A percentile compares a stretch with the other conserved stretches of the same genome.
Conservation (phyloP, 176 grass and related monocot species). For the Carex cristatella region DNA sequence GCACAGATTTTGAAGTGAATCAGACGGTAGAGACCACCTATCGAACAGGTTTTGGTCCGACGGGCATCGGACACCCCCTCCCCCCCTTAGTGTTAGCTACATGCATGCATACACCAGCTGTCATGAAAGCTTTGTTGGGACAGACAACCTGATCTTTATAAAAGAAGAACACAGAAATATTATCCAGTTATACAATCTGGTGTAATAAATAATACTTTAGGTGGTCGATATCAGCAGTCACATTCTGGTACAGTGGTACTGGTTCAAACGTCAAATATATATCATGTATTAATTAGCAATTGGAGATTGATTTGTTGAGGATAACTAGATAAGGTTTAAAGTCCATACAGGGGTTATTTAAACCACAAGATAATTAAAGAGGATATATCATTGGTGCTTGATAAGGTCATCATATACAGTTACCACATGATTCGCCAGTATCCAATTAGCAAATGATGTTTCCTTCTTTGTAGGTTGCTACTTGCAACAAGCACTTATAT, state of each 20-base stretch:
- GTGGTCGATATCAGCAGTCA: conserved; percentile 1
- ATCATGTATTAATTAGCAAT: background rate
- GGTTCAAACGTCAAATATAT: background rate
- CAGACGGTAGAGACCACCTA: no score
- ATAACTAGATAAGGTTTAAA: conserved; percentile 7
- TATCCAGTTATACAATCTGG: background rate
- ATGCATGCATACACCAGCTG: background rate
- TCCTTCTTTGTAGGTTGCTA: background rate
- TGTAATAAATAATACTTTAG: background rate
- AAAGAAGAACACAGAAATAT: background rate
- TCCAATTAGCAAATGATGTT: background rate
- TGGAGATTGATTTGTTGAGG: background rate
- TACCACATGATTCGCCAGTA: background rate
- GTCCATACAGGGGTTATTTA: background rate
- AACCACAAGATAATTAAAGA: background rate
- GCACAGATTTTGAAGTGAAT: no score
- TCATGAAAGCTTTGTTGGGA: conserved; percentile 15
- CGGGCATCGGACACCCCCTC: no score
- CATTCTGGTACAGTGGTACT: conserved; percentile 5
- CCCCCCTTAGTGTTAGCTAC: background rate
- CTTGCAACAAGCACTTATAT: background rate
- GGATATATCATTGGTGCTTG: background rate
- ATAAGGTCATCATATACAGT: background rate
- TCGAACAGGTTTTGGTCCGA: no score
- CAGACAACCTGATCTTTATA: background rate